Evolutionary conservation across 106 monocot species (phyloP), one percentile per base, ranked within the genome.

Genomic region (Apostasia ramifera): DNA sequence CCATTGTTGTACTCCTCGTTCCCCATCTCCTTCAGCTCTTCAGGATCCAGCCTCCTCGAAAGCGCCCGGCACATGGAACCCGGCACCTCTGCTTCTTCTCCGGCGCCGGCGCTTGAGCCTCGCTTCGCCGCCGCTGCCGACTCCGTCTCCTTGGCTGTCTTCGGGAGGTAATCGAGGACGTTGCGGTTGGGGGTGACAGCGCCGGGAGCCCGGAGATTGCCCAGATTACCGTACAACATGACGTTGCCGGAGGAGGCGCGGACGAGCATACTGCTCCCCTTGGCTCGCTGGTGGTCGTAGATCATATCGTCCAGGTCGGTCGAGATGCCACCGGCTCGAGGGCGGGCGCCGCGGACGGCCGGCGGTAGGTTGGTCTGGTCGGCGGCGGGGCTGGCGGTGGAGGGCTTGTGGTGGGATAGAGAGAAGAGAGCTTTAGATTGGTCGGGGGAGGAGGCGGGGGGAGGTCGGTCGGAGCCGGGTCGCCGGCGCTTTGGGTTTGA

Each of bases 201-300:
- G 1, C 76, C 79, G 4, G 72, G 78, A 1, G 70, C 70, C 0
- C 83, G 76, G 58, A 90, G 69, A 70, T 90, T 90, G 5, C 90
- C 90, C 64, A 90, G 41, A 60, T 83, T 75, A 1, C 90, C 76
- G 44, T 77, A 90, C 26, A 90, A 76, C 90, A 90, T 90, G 48
- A 90, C 86, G 15, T 90, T 90, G 70, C 86, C 81, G 3, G 90
- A 90, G 1, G 86, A 90, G 4, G 90, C 90, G 8, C 90, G 78
- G 68, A 90, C 79, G n/a, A 90, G 83, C 42, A 67, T 74, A 73
- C 71, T 77, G 64, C 70, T 74, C 4, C 76, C 90, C 66, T 79
- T 86, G 71, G 55, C 43, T 5, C 83, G 81, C 71, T 90, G 90
- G 83, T 83, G 79, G 60, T 90, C 90, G 62, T 83, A 55, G 73